Percentiles rank a stretch among this genome's conserved stretches.
Conservation (phyloP, 2,329 filamentous ascomycete species). For the Arachnomyces sp. region DNA sequence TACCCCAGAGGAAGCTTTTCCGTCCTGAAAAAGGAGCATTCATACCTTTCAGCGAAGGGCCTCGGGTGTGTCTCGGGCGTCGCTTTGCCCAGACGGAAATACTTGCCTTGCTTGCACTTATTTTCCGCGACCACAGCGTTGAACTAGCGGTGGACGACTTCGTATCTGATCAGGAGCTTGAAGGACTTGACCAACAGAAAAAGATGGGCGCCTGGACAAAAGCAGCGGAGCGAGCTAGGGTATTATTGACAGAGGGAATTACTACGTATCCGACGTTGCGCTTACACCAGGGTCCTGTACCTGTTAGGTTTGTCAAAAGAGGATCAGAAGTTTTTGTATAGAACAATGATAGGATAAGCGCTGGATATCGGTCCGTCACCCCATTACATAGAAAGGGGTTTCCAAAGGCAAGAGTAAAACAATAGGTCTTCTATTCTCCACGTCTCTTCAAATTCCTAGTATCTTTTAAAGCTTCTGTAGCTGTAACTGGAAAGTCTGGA, state of each 20-base stretch:
- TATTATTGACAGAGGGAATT: slow-evolving; percentile 50
- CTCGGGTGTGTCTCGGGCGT: slow-evolving; percentile 49
- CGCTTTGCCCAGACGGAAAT: slow-evolving; percentile 52
- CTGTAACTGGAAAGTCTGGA: too few relatives aligned
- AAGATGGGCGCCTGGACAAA: slow-evolving; percentile 58
- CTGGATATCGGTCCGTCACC: too few relatives aligned
- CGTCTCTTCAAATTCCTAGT: too few relatives aligned
- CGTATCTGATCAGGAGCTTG: slow-evolving; percentile 49
- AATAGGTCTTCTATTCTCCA: too few relatives aligned
- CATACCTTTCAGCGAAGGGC: slow-evolving; percentile 49
- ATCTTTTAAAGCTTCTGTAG: too few relatives aligned
- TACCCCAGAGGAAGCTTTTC: slow-evolving; percentile 44
- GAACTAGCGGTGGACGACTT: slow-evolving; percentile 62
- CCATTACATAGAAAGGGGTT: too few relatives aligned
- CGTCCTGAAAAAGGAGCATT: slow-evolving; percentile 46
- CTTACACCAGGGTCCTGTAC: slow-evolving; percentile 56
- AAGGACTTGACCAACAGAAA: slow-evolving; percentile 40
- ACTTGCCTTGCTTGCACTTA: slow-evolving; percentile 44
- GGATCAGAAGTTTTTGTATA: slow-evolving; percentile 67
- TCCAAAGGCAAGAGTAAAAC: too few relatives aligned
- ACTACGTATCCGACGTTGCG: slow-evolving; percentile 73
- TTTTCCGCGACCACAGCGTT: slow-evolving; percentile 54
- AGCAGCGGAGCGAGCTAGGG: slow-evolving; percentile 44
- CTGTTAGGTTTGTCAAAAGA: slow-evolving; percentile 60
- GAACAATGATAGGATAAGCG: too few relatives aligned